Percentiles rank a stretch among this genome's conserved stretches.
Evolutionary conservation across 2,329 filamentous ascomycete species (phyloP).

Genomic region (Trichoderma polysporum): DNA sequence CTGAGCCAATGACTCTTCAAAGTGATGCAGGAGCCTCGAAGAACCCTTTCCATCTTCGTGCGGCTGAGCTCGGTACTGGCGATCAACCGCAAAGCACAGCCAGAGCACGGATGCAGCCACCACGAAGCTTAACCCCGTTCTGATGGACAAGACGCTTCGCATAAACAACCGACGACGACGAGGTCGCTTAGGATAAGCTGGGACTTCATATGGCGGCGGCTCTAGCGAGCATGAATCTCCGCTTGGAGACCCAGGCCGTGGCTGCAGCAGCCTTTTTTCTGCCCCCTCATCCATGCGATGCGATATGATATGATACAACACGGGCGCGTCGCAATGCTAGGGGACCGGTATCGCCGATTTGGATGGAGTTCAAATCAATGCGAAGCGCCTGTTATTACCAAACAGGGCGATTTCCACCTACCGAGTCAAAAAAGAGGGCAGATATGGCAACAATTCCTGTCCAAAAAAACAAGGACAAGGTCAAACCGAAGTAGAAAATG

Average conservation of each 20-base stretch:
- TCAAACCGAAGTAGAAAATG: neutral
- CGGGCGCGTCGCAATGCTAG: neutral
- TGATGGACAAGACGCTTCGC: constrained; percentile 14
- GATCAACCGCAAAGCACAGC: constrained; percentile 10
- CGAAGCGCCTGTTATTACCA: neutral
- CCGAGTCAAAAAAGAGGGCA: neutral
- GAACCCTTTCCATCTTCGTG: neutral
- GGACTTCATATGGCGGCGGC: constrained; percentile 16
- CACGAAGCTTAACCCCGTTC: constrained; percentile 12
- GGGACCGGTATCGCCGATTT: neutral
- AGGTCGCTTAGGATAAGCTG: constrained; percentile 13
- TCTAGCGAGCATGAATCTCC: neutral
- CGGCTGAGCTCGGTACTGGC: neutral
- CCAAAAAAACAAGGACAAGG: neutral
- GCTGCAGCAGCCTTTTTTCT: neutral
- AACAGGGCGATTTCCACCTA: neutral
- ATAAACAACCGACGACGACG: neutral
- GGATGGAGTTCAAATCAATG: neutral
- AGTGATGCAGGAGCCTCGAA: constrained; percentile 8
- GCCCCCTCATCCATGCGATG: neutral
- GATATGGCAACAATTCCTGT: neutral
- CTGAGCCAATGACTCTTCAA: constrained; percentile 14
- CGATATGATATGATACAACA: neutral
- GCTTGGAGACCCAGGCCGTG: neutral
- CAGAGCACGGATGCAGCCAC: constrained; percentile 14